Percentiles rank a stretch among this genome's conserved stretches.
Evolutionary conservation across 306 rosid species (phyloP).

Genomic region (Casuarina glauca): DNA sequence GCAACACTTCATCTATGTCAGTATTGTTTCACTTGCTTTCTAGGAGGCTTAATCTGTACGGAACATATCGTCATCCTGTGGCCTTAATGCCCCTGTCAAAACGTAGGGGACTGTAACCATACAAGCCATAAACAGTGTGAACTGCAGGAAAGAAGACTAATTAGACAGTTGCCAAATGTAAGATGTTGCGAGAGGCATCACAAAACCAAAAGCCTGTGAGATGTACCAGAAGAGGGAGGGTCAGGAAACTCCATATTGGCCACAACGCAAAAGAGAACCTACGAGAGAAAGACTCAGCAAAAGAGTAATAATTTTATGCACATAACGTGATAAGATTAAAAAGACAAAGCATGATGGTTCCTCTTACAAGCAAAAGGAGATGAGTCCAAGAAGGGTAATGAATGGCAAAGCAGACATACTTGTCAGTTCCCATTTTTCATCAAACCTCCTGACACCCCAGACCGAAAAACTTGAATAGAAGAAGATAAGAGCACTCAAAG

Average conservation of each 20-base stretch:
- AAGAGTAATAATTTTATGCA: constrained; percentile 20
- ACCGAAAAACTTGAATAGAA: constrained; percentile 73
- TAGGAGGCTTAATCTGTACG: constrained; percentile 74
- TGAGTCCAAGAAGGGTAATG: constrained; percentile 66
- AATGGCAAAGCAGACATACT: constrained; percentile 79
- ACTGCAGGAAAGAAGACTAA: constrained; percentile 63
- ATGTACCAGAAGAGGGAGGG: constrained; percentile 93
- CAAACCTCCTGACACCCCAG: constrained; percentile 76
- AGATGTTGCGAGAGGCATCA: constrained; percentile 9
- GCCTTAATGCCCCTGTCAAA: constrained; percentile 66
- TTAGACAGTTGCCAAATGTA: constrained; percentile 24
- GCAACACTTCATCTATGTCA: constrained; percentile 59
- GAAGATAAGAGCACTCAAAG: constrained; percentile 69
- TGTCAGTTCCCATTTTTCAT: constrained; percentile 82
- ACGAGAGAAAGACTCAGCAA: constrained; percentile 30
- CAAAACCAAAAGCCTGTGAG: constrained; percentile 16
- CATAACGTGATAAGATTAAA: constrained; percentile 18
- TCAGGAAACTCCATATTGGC: constrained; percentile 95
- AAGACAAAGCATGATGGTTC: constrained; percentile 5
- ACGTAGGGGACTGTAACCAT: constrained; percentile 86
- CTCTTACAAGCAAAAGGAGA: constrained; percentile 92
- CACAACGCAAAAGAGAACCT: constrained; percentile 91
- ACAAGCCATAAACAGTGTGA: constrained; percentile 93
- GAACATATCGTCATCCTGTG: constrained; percentile 59
- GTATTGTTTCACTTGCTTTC: constrained; percentile 46